These are phyloP conservation scores for Pyrenochaeta sp. DNA, from an alignment of 2,329 filamentous ascomycete genomes.

Conservation along the genomic window DNA sequence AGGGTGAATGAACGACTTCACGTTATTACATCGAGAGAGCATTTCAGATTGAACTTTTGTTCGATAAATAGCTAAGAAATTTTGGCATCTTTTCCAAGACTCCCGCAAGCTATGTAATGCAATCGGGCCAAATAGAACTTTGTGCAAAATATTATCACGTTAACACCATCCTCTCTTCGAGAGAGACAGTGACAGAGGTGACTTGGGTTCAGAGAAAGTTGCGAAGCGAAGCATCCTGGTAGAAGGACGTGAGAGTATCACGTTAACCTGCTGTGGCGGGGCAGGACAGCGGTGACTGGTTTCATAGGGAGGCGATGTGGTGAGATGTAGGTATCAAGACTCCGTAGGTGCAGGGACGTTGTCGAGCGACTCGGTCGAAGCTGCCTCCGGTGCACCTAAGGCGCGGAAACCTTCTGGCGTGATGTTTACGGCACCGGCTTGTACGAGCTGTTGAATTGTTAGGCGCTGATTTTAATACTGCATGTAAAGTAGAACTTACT, in stretches of 20 bases:
- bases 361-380: constrained; percentile 5
- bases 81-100: constrained; percentile 1
- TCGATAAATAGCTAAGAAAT: too few species aligned
- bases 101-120: constrained; percentile 1
- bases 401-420: constrained; percentile 84
- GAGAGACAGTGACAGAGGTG: constrained; percentile 45
- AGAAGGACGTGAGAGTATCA: constrained; percentile 32
- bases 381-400: constrained; percentile 22
- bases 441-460: constrained; percentile 66
- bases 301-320: neutral
- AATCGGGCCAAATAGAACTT: constrained; percentile 5
- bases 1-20: too few species aligned
- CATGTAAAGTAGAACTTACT: constrained; percentile 63
- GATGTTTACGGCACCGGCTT: constrained; percentile 91
- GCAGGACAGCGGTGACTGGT: constrained; percentile 47
- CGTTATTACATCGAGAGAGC: too few species aligned
- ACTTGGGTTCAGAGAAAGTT: constrained; percentile 42
- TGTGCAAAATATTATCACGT: too few species aligned
- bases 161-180: constrained; percentile 30
- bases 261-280: constrained; percentile 37
- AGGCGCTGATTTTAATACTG: neutral
- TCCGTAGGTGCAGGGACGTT: constrained; percentile 21
- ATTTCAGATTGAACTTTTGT: too few species aligned
- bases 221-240: constrained; percentile 28
- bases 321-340: constrained; percentile 9